Conservation (phyloP, 192 early-diverging fungal genomes). For the Coemansia asiatica region DNA sequence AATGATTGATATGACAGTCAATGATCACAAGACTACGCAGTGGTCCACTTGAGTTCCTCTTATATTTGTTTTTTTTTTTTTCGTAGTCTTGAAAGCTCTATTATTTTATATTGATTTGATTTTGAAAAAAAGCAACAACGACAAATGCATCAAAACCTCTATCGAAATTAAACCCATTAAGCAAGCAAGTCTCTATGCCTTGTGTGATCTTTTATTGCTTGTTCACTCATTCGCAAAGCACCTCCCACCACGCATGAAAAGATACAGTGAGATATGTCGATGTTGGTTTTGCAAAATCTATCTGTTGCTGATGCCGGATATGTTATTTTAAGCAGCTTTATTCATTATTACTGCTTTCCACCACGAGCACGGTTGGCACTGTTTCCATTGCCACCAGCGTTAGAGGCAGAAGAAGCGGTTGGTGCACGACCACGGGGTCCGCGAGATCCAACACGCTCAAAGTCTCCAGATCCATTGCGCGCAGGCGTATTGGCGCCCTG, state of each 20-base stretch:
- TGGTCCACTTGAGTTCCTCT: no score
- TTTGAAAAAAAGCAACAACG: neutral
- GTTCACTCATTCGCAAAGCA: neutral
- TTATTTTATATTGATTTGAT: neutral
- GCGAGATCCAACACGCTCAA: constrained; percentile 49
- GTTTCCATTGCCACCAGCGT: constrained; percentile 8
- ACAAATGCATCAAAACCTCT: neutral
- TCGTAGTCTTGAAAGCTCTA: no score
- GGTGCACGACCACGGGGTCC: constrained; percentile 46
- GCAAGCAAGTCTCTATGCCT: neutral
- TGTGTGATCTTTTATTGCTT: neutral
- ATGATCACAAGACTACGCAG: no score
- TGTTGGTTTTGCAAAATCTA: no score
- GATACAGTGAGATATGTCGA: neutral
- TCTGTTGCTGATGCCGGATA: neutral
- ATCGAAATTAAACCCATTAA: neutral
- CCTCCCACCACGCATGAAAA: neutral
- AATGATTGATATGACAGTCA: no score
- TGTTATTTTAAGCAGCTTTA: neutral
- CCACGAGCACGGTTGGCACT: constrained; percentile 16
- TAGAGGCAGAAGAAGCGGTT: constrained; percentile 13
- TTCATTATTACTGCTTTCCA: constrained; percentile 44
- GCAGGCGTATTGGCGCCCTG: constrained; percentile 7
- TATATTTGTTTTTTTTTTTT: neutral
- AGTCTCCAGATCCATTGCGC: constrained; percentile 42